A percentile compares a stretch with the other conserved stretches of the same genome.
These are phyloP conservation scores for Aspergillus nomiae DNA, from an alignment of 2,329 filamentous ascomycete species.

Conservation along the genomic window DNA sequence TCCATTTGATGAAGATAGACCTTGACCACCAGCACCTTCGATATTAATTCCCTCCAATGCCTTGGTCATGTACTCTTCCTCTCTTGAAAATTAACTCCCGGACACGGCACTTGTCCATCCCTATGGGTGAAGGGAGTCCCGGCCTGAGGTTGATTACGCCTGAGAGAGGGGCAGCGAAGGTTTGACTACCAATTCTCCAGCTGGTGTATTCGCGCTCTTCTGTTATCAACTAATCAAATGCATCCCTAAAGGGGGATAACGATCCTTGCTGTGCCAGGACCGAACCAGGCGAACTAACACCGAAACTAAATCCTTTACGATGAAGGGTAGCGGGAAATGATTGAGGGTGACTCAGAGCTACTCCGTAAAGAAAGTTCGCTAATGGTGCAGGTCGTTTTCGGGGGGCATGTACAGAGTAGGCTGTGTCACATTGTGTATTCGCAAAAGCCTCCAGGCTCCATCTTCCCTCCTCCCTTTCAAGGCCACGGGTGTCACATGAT, in stretches of 20 bases:
- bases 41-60: neutral
- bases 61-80: neutral
- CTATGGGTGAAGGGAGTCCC: neutral
- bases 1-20: neutral
- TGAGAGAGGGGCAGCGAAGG: neutral
- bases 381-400: neutral
- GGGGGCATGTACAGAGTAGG: neutral
- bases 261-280: neutral
- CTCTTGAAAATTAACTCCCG: neutral
- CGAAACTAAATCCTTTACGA: neutral
- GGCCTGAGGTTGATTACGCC: neutral
- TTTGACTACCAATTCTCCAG: neutral
- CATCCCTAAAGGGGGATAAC: neutral
- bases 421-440: neutral
- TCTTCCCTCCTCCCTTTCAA: neutral
- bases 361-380: neutral
- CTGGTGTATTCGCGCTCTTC: neutral
- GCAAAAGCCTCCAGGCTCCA: neutral
- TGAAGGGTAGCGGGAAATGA: neutral
- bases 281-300: neutral
- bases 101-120: neutral
- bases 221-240: neutral
- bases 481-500: constrained; percentile 30
- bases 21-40: neutral
- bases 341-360: neutral